Conservation (phyloP, 2,329 filamentous ascomycete genomes). For the Colletotrichum eleusines region DNA sequence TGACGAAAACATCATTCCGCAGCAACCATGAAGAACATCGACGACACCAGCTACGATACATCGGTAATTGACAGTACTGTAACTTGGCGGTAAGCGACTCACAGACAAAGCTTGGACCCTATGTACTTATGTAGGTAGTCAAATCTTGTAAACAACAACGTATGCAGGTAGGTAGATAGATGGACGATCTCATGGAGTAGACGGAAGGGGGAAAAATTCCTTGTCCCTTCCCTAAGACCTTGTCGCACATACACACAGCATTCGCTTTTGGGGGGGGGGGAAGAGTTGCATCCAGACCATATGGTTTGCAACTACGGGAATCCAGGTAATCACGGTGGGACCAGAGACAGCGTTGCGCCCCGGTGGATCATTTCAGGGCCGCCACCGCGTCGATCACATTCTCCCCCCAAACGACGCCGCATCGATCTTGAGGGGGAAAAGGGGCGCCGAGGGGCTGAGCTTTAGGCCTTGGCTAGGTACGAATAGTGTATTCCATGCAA, state of each 20-base stretch:
- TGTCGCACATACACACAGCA: background rate
- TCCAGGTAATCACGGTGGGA: background rate
- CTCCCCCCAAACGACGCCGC: conserved; percentile 24
- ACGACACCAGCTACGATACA: background rate
- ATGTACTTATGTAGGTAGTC: background rate
- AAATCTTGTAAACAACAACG: too few species aligned
- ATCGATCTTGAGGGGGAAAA: conserved; percentile 4
- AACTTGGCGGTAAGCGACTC: background rate
- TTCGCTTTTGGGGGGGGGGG: background rate
- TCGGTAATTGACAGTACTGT: too few species aligned
- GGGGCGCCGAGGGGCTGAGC: conserved; percentile 32
- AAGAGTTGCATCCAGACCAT: conserved; percentile 19
- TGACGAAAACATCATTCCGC: background rate
- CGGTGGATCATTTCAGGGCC: conserved; percentile 28
- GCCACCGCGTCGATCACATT: conserved; percentile 34
- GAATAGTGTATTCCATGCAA: too few species aligned
- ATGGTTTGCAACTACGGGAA: conserved; percentile 8
- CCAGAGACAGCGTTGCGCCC: conserved; percentile 18
- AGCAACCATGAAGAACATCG: background rate
- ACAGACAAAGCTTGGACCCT: conserved; percentile 13
- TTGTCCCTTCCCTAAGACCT: conserved; percentile 4
- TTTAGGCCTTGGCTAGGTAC: background rate
- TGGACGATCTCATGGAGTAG: too few species aligned
- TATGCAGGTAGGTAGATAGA: background rate
- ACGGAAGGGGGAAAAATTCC: conserved; percentile 23